Base-by-base conservation (phyloP, 73 alveolate species). In the Paramecium primaurelia region DNA sequence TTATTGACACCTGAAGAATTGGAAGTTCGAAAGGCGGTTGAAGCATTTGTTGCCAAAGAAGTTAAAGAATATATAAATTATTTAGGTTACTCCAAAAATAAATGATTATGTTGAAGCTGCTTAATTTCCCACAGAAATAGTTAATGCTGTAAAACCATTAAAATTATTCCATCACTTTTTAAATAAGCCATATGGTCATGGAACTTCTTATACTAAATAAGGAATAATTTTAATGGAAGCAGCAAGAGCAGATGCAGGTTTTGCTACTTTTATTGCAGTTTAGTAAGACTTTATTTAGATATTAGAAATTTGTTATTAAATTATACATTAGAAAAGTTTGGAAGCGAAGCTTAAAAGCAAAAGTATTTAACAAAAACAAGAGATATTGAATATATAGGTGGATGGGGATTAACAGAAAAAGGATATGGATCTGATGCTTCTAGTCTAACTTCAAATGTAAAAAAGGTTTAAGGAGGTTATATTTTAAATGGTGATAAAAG, bases 401-500 rank as follows among this genome's bases (percentile, higher is more conserved):
- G 97, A 32, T 96, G 95, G 92, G 98, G 97, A 30, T 92, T 96
- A 26, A 96, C 98, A 45, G 98, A 96, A 86, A 92, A 86, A 25
- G 93, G 90, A 12, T 92, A 92, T 71, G 98, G 98, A 25, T 71
- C 95, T 22, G 98, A 96, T 92, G 98, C 98, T 11, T 68, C 97
- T 18, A 64, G 96, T 59, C 86, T 96, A 18, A 25, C 59, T 32
- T 59, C 98, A 8, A 80, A 89, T 58, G 97, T 93, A n/a, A 93
- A 92, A 69, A 94, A 94, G 69, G 94, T 93, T 22, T 90, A 94
- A 86, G 98, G 98, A 12, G 98, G 98, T 5, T 96, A 89, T 84
- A 22, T 96, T 1, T 26, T 96, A 40, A 96, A 92, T 85, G 98
- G 98, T 0, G 77, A 73, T 44, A 96, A 96, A 77, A 85, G 95